phyloP scores from a whole-genome alignment of 495 filamentous ascomycete species.

The Trypethelium eluteriae region DNA sequence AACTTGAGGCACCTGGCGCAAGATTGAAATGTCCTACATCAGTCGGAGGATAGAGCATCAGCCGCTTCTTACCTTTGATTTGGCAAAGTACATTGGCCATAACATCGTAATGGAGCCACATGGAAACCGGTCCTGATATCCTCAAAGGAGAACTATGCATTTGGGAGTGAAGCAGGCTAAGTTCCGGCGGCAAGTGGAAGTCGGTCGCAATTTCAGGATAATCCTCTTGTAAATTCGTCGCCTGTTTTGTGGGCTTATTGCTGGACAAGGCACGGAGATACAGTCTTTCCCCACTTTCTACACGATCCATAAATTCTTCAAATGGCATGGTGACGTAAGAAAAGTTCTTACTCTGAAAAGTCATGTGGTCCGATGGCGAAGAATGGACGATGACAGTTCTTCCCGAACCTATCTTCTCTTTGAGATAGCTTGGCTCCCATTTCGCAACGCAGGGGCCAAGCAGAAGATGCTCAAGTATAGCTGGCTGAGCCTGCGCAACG shows the following conservation, averaged over 20 bases:
- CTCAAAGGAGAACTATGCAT: constrained; percentile 74
- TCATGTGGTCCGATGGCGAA: constrained; percentile 57
- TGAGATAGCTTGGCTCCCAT: constrained; percentile 68
- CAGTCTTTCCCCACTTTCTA: constrained; percentile 53
- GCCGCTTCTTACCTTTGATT: constrained; percentile 58
- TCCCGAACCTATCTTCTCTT: constrained; percentile 53
- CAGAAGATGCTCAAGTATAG: constrained; percentile 56
- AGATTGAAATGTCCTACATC: constrained; percentile 65
- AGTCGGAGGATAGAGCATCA: constrained; percentile 69
- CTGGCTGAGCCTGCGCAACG: constrained; percentile 51
- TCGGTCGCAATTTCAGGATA: constrained; percentile 62
- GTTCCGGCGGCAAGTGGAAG: constrained; percentile 59
- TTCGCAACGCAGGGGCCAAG: constrained; percentile 57
- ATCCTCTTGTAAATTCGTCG: constrained; percentile 60
- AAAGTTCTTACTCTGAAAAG: constrained; percentile 79
- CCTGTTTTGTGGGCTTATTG: constrained; percentile 57
- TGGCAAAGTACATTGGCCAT: constrained; percentile 89
- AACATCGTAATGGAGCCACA: constrained; percentile 93
- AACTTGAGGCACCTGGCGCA: constrained; percentile 71
- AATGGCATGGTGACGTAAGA: constrained; percentile 62
- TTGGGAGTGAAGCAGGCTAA: constrained; percentile 51
- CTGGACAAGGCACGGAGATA: constrained; percentile 71
- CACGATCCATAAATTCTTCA: constrained; percentile 56
- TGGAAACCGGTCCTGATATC: constrained; percentile 71
- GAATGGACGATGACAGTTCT: constrained; percentile 67